Evolutionary conservation across 129 eudicot genomes (phyloP).

Genomic region (Arctium minus): DNA sequence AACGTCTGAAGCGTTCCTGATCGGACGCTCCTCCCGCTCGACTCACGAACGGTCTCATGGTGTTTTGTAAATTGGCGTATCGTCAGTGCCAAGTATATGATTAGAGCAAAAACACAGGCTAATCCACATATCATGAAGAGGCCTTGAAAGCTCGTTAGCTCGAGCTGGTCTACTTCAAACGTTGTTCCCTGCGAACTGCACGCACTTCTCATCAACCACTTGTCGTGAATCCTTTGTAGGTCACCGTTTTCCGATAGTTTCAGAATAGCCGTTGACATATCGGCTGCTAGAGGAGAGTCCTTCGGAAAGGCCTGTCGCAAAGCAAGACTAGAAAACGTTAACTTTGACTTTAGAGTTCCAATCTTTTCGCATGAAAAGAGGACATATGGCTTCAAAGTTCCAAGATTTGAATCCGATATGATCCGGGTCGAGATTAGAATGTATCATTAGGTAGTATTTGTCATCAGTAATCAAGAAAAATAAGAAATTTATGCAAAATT

Average conservation of each 20-base stretch:
- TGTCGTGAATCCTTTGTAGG: conserved; percentile 79
- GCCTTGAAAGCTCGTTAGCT: conserved; percentile 68
- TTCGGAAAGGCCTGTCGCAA: conserved; percentile 67
- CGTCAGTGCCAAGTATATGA: conserved; percentile 32
- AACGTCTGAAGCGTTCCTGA: conserved; percentile 49
- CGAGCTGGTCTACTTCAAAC: conserved; percentile 54
- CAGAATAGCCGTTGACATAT: conserved; percentile 77
- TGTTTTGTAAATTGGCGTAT: conserved; percentile 34
- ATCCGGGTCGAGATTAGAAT: neutral
- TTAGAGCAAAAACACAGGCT: conserved; percentile 60
- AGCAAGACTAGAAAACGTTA: neutral
- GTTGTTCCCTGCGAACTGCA: conserved; percentile 55
- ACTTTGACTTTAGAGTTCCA: neutral
- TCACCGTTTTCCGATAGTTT: conserved; percentile 77
- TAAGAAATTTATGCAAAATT: neutral
- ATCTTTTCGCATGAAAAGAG: neutral
- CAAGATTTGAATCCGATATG: neutral
- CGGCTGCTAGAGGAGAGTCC: conserved; percentile 86
- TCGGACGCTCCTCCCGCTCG: conserved; percentile 28
- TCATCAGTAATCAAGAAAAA: neutral
- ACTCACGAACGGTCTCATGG: conserved; percentile 23
- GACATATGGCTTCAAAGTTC: neutral
- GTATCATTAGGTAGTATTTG: neutral
- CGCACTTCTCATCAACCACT: conserved; percentile 68
- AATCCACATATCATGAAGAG: conserved; percentile 58